These are phyloP conservation scores for Choanephora cucurbitarum DNA, from an alignment of 371 early-diverging fungal genomes.

Conservation along the genomic window DNA sequence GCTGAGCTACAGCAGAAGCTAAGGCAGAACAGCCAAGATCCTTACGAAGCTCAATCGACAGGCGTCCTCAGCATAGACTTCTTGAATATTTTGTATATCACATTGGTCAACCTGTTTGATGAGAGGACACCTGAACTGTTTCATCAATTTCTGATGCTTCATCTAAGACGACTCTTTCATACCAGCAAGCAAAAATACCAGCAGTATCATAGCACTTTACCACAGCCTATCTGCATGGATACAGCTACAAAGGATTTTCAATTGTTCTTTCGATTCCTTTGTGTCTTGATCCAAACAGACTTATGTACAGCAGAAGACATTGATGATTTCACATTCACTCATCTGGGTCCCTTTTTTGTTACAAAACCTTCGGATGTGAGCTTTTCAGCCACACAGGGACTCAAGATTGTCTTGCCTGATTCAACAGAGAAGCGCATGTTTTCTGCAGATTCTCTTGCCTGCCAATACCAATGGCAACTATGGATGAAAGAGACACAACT, in stretches of 20 bases:
- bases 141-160: neutral
- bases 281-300: neutral
- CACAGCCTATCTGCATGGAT: neutral
- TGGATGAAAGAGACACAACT: neutral
- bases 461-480: neutral
- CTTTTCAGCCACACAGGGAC: neutral
- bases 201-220: neutral
- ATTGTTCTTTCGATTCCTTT: neutral
- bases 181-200: neutral
- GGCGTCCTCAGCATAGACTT: neutral
- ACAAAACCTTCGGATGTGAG: neutral
- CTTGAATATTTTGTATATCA: neutral
- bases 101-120: neutral
- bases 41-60: neutral
- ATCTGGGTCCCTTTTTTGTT: neutral
- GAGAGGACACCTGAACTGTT: neutral
- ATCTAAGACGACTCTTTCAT: neutral
- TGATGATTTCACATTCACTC: neutral
- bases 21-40: neutral
- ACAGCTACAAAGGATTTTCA: neutral
- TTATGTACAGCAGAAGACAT: neutral
- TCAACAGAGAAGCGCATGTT: too few relatives aligned
- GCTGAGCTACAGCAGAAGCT: neutral
- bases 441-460: neutral
- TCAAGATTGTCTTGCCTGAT: neutral